These are phyloP conservation scores for Cichorium intybus DNA, from an alignment of 140 eudicot genomes.

Conservation along the genomic window DNA sequence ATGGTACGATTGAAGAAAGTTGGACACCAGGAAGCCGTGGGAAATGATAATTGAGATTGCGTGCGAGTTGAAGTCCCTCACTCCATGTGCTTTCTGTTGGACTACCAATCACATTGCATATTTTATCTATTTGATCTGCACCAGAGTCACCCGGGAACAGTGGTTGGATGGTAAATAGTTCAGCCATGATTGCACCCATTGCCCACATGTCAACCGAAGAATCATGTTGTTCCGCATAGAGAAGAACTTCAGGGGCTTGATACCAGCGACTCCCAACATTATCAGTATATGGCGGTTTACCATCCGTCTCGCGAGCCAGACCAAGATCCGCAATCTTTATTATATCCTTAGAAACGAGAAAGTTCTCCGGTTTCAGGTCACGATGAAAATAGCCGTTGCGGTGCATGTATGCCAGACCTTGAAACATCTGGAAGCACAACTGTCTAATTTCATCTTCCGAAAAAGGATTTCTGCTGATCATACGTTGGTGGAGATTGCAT, in stretches of 20 bases:
- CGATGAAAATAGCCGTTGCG: slow-evolving; percentile 66
- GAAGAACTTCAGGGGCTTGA: slow-evolving; percentile 48
- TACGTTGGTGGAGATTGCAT: slow-evolving; percentile 49
- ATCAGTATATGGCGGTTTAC: slow-evolving; percentile 47
- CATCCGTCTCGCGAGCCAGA: slow-evolving; percentile 51
- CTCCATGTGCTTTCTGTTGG: slow-evolving; percentile 52
- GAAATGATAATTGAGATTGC: slow-evolving; percentile 40
- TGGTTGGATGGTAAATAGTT: slow-evolving; percentile 40
- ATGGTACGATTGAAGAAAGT: no score
- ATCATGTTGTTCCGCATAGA: slow-evolving; percentile 48
- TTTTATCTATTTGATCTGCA: slow-evolving; percentile 27
- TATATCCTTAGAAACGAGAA: slow-evolving; percentile 29
- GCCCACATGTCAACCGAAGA: slow-evolving; percentile 64
- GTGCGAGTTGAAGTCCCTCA: slow-evolving; percentile 34
- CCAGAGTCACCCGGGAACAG: slow-evolving; percentile 48
- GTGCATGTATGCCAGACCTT: slow-evolving; percentile 48
- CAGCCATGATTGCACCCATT: slow-evolving; percentile 21
- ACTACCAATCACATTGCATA: slow-evolving; percentile 56
- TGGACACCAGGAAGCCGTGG: slow-evolving; percentile 31
- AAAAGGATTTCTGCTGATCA: slow-evolving; percentile 35
- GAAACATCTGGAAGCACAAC: slow-evolving; percentile 12
- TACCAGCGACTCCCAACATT: slow-evolving; percentile 61
- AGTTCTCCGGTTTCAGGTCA: slow-evolving; percentile 61
- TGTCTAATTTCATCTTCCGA: slow-evolving; percentile 3
- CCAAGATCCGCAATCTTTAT: slow-evolving; percentile 72